phyloP scores from a whole-genome alignment of 176 grass and related monocot genomes.

The Dactylis glomerata region DNA sequence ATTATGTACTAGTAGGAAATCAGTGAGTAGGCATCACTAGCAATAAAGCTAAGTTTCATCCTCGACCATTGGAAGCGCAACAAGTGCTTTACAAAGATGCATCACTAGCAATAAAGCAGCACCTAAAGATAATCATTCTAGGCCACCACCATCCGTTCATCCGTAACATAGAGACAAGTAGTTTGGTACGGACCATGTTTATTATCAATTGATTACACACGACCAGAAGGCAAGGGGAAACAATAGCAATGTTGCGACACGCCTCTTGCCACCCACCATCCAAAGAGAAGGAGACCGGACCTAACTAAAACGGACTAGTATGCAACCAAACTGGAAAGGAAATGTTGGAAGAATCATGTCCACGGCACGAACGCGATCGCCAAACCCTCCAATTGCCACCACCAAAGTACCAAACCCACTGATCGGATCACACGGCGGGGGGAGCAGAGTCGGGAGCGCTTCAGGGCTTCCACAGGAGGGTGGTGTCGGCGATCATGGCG shows the following conservation, averaged over 20 bases:
- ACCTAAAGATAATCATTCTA: neutral
- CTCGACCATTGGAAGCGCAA: neutral
- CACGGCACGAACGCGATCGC: neutral
- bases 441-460: neutral
- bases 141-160: neutral
- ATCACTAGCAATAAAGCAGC: neutral
- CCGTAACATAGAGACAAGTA: neutral
- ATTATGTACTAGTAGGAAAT: too few species aligned
- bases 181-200: conserved; percentile 45
- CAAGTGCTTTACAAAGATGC: neutral
- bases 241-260: conserved; percentile 24
- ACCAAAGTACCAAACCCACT: neutral
- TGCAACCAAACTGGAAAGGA: conserved; percentile 3
- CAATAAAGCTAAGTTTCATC: neutral
- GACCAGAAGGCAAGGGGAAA: conserved; percentile 31
- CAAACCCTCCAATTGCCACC: neutral
- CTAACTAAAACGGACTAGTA: conserved; percentile 22
- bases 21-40: too few species aligned
- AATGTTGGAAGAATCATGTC: neutral
- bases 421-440: neutral
- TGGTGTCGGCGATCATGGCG: conserved; percentile 88
- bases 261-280: conserved; percentile 17
- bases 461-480: conserved; percentile 76
- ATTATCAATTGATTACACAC: conserved; percentile 42
- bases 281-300: conserved; percentile 13